Percentiles rank a stretch among this genome's conserved stretches.
phyloP scores from a whole-genome alignment of 805 yeast genomes.

The Saturnispora sanitii region DNA sequence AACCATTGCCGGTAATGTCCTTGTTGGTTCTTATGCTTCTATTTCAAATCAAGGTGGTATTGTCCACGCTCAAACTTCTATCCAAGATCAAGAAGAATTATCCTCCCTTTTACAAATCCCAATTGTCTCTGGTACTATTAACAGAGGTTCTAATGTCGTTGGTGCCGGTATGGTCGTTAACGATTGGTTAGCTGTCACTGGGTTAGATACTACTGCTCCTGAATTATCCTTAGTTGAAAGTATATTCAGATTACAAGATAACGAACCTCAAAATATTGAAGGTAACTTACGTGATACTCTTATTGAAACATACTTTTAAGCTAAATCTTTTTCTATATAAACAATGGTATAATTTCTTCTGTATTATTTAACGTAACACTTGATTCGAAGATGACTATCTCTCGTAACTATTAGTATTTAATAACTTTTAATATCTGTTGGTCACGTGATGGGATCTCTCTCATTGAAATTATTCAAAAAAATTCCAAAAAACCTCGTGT shows the following conservation, averaged over 20 bases:
- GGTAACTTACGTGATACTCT: slow-evolving; percentile 84
- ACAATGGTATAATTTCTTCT: slow-evolving; percentile 1
- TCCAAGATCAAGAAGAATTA: slow-evolving; percentile 97
- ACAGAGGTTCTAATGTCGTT: slow-evolving; percentile 94
- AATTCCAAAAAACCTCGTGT: background rate
- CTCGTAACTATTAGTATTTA: background rate
- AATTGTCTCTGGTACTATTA: slow-evolving; percentile 95
- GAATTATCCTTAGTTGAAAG: slow-evolving; percentile 95
- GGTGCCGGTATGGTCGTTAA: slow-evolving; percentile 99
- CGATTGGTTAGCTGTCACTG: slow-evolving; percentile 96
- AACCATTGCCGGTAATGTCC: slow-evolving; percentile 95
- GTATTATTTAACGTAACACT: background rate
- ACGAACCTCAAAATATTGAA: slow-evolving; percentile 77
- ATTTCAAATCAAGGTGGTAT: slow-evolving; percentile 96
- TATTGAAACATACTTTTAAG: slow-evolving; percentile 78
- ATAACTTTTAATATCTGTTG: too few species aligned
- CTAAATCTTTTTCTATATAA: slow-evolving; percentile 6
- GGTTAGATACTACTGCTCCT: slow-evolving; percentile 97
- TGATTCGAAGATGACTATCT: background rate
- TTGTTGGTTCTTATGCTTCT: slow-evolving; percentile 94
- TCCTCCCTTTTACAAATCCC: slow-evolving; percentile 95
- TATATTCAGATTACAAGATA: slow-evolving; percentile 88
- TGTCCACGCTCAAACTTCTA: slow-evolving; percentile 94
- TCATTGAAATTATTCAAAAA: background rate
- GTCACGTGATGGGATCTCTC: background rate